Base-by-base conservation (phyloP, 441 rosid genomes). In the Populus trichocarpa region DNA sequence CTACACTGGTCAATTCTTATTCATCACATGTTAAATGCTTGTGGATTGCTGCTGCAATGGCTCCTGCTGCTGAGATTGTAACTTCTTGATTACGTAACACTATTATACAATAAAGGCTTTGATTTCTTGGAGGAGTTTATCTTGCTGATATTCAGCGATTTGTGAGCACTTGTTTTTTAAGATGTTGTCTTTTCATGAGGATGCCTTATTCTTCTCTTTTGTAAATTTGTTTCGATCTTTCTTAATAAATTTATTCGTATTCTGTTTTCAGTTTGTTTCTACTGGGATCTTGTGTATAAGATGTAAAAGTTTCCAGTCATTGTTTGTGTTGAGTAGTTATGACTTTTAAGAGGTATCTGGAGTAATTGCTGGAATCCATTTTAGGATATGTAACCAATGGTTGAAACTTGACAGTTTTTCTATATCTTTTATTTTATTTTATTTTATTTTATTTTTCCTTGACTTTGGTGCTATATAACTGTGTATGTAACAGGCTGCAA, bases 401-500 rank as follows among this genome's bases (percentile, higher is more conserved):
- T 53, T 53, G 61, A 5, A 53, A 53, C 61, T 16, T 53, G 7
- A 53, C 61, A 50, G 8, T 53, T 69, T 69, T 36, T 28, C 67
- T 8, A 8, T 50, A 2, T 22, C 5, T 28, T 30, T 71, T 53
- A n/a, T 8, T 30, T 20, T 28, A 40, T 2, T 23, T 67, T 42
- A 35, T 28, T 28, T 71, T 53, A n/a, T 8, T 30, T 20, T 28
- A 40, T 2, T 25, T 68, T 42, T 22, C 33, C 36, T 50, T 76
- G 32, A 14, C 57, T 8, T 25, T 46, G 53, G 36, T 36, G 53
- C 70, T 30, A 25, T 23, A 64, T 57, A 30, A 11, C 69, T 69
- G n/a, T 80, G 50, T 75, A 32, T 66, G 75, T 84, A 71, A 50
- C 89, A 96, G 99, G 99, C 97, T 75, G 90, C 91, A 18, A 93